Base-by-base conservation (phyloP, 768 basidiomycete genomes). In the Mycena chlorophos region DNA sequence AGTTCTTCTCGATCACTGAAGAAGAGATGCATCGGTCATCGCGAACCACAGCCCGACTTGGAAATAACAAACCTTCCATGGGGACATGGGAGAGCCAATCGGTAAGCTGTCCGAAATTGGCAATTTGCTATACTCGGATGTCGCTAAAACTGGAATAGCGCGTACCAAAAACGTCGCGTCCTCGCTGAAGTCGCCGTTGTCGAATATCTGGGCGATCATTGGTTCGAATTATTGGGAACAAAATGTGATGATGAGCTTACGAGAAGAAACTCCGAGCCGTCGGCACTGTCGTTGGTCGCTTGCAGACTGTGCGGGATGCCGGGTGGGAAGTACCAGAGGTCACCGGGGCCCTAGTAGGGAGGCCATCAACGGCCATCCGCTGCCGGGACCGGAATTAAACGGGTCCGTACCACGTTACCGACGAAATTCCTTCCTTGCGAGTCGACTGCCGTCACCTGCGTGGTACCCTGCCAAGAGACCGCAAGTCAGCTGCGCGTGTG, bases 251-350 rank as follows among this genome's bases (percentile, higher is more conserved):
- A n/a, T n/a, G n/a, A 20, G 61, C 71, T 38, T 10, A 78, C 80
- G 62, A 84, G 65, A 30, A 83, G 60, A 62, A 84, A 83, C 59
- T 84, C 82, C 3, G 77, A 70, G 3, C 82, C 82, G 8, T 72
- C 72, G 6, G 73, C 69, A 48, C 73, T 67, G 52, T 78, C 76
- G 31, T 64, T 64, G 1, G 78, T 81, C 5, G 76, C 83, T 66
- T 83, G 82, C 12, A 84, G 69, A 14, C 78, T 79, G 63, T 84
- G 82, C 1, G 83, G 82, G 49, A 77, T 73, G 4, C 81, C 81
- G 5, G 82, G 73, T 14, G 81, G 82, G 71, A 83, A 82, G 67
- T 75, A 83, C 81, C 82, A 83, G 14, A 82, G 58, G 60, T 83
- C 81, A 16, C 80, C 81, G 30, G 74, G 65, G 27, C 68, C 67